Evolutionary conservation across 2,329 filamentous ascomycete species (phyloP), one percentile per base, ranked within the genome.

Genomic region (Aspergillus melleus): DNA sequence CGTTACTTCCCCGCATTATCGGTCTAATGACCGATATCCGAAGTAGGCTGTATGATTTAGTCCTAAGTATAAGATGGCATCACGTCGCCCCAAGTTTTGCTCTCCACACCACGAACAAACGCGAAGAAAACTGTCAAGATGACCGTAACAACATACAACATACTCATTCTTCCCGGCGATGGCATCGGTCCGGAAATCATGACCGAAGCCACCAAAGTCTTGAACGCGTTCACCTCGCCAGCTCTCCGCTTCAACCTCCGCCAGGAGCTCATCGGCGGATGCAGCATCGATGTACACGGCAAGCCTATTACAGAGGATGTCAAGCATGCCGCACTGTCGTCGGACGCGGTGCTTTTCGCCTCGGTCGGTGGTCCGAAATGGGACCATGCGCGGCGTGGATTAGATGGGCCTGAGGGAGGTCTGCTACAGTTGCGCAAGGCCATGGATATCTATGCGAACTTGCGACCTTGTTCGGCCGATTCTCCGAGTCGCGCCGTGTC

Each of bases 351-450:
- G 51, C 87, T 96, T 54, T 88, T 97, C 61, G 92, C 91, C 59
- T 90, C 92, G 67, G 94, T 96, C 66, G 92, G 93, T 61, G 93
- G 93, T 1, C 92, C 93, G 16, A 86, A 96, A 90, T 96, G 92
- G 92, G 92, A 92, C 66, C 92, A 90, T 52, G 65, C 67, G 19
- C 70, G 74, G 11, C 66, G 65, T 26, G 90, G 90, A 64, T 80
- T 87, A 52, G 88, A 96, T 61, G 90, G 92, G 16, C 92, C 92
- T 0, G 93, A 96, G 75, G 90, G 96, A 75, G 93, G 92, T 55
- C 86, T 96, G 66, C 85, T 97, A 59, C 86, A 83, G 69, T 87
- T 97, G 56, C 90, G 92, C 76, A 96, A 92, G 79, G 90, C 94
- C 77, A 89, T 96, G 82, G 84, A 86, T 71, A 90, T 92, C 56